These are phyloP conservation scores for Suillus americanus DNA, from an alignment of 768 basidiomycete species.

Conservation along the genomic window DNA sequence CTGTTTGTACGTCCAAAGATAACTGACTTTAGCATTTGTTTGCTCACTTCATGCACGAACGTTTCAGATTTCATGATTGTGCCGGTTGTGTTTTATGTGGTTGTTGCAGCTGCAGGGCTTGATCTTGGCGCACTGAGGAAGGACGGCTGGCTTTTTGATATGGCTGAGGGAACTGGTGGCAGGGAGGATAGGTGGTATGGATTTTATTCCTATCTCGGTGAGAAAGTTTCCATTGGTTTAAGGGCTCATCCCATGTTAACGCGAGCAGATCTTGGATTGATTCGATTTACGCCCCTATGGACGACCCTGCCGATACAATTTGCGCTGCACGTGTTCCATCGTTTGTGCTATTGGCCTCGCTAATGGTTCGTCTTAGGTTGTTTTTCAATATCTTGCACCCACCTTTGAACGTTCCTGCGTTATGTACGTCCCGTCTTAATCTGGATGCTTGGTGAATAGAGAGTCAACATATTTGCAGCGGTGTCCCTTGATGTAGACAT, in stretches of 20 bases:
- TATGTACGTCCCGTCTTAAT: conserved; percentile 47
- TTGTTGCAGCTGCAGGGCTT: conserved; percentile 63
- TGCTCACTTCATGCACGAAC: not conserved
- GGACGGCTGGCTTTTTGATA: conserved; percentile 85
- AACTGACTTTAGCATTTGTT: conserved; percentile 18
- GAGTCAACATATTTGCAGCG: conserved; percentile 39
- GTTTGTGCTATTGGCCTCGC: conserved; percentile 26
- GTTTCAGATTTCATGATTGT: conserved; percentile 74
- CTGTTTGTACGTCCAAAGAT: conserved; percentile 58
- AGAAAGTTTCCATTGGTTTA: conserved; percentile 15
- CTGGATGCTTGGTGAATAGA: not conserved
- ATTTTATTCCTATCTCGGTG: conserved; percentile 82
- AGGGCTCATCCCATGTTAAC: not conserved
- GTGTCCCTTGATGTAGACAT: conserved; percentile 89
- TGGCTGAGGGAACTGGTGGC: conserved; percentile 32
- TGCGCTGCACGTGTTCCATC: conserved; percentile 62
- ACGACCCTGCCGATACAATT: conserved; percentile 91
- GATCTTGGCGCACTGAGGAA: conserved; percentile 59
- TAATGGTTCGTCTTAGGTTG: conserved; percentile 40
- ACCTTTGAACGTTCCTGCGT: conserved; percentile 85
- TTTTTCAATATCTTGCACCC: conserved; percentile 88
- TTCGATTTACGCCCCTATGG: conserved; percentile 69
- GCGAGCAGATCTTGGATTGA: conserved; percentile 54
- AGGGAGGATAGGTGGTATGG: conserved; percentile 66
- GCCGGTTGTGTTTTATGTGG: conserved; percentile 79